A percentile compares a stretch with the other conserved stretches of the same genome.
phyloP scores from a whole-genome alignment of 108 stramenopile species.

The Fragilaria radians region DNA sequence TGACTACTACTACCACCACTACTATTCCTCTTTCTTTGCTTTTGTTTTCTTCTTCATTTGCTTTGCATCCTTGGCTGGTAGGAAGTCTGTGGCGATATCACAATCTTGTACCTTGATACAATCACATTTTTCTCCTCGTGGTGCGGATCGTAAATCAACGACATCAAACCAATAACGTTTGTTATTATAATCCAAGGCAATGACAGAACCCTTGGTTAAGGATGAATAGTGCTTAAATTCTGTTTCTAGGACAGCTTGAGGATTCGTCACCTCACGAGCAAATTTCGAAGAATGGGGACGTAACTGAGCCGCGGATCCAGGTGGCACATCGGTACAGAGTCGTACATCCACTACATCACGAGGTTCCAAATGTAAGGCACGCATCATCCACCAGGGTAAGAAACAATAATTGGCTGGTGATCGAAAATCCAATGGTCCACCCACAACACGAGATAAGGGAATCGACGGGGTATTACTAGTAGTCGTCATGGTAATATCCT shows the following conservation, averaged over 20 bases:
- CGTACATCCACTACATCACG: slow-evolving; percentile 73
- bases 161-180: slow-evolving; percentile 86
- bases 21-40: too few relatives aligned
- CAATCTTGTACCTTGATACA: slow-evolving; percentile 86
- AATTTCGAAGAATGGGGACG: slow-evolving; percentile 71
- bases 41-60: too few relatives aligned
- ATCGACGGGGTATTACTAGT: slow-evolving; percentile 11
- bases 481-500: slow-evolving; percentile 9
- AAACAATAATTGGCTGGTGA: slow-evolving; percentile 83
- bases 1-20: too few relatives aligned
- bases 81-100: slow-evolving; percentile 80
- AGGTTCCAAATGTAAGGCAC: slow-evolving; percentile 69
- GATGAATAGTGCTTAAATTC: slow-evolving; percentile 85
- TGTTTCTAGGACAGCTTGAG: slow-evolving; percentile 85
- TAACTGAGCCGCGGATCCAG: slow-evolving; percentile 68
- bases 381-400: slow-evolving; percentile 87
- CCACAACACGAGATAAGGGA: slow-evolving; percentile 54
- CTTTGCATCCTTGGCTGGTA: slow-evolving; percentile 60
- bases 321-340: slow-evolving; percentile 41
- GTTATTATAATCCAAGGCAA: slow-evolving; percentile 80
- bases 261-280: slow-evolving; percentile 62
- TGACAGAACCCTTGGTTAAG: slow-evolving; percentile 67
- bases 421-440: slow-evolving; percentile 89
- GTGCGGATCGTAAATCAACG: slow-evolving; percentile 73
- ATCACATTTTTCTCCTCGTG: slow-evolving; percentile 67